Evolutionary conservation across 23 red algal species (phyloP), one percentile per base, ranked within the genome.

Genomic region (Gracilaria gracilis): DNA sequence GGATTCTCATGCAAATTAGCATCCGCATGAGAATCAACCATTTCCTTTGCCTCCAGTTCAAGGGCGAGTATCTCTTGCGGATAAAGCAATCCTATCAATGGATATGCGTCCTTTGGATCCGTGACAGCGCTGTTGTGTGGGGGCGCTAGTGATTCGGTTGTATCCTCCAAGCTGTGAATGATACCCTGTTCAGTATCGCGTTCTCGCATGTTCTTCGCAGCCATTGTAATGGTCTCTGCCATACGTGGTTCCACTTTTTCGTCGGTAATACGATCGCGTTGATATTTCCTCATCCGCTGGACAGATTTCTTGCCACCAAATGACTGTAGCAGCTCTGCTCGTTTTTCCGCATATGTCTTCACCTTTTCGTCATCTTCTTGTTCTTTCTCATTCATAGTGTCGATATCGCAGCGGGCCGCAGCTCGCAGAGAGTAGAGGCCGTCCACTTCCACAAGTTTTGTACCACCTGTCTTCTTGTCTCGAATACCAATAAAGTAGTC

Each of bases 401-500:
- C 20, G 13, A 61, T 37, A 7, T 37, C 74, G 35, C 37, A 24
- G 55, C 37, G 59, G 0, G 38, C 29, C 31, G 49, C 58, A 17
- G 87, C 75, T 28, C 74, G 53, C 23, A 90, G 71, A 39, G 57
- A 80, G 35, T 90, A 90, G 48, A 90, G n/a, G 15, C 55, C 74
- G n/a, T 53, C 87, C 12, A 90, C 87, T 66, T 79, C 55, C 32
- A 90, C 31, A 15, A 90, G 87, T 17, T 71, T 61, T 50, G 74
- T 64, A 16, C 23, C 70, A 28, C 71, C 75, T 50, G 71, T 90
- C 25, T 51, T 77, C 64, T 79, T 79, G 20, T 80, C 61, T 70
- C 87, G 87, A 40, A 90, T 67, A 24, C 87, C 87, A 31, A 90
- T 51, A 42, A 80, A 90, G 44, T 90, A 81, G 37, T 90, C 74